Evolutionary conservation across 768 basidiomycete genomes (phyloP), one percentile per base, ranked within the genome.

Genomic region (Leucogyrophana mollusca): DNA sequence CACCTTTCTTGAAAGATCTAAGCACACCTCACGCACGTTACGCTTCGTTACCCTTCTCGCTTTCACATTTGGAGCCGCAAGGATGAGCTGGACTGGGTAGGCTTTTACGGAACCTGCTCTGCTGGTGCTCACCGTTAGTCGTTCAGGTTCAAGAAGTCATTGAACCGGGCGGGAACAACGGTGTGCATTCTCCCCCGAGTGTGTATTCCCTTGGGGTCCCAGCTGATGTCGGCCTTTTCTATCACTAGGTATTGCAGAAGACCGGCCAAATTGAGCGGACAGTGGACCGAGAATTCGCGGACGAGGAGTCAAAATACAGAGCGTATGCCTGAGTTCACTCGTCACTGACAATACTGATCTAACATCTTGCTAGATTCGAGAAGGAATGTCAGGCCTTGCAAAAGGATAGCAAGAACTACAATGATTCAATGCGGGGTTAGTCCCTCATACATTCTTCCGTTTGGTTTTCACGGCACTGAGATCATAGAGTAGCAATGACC

Each of bases 231-330:
- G 46, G 53, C 47, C 55, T 45, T 32, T 45, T 53, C 34, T 45
- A 23, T 21, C 25, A 41, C 34, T 61, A 93, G 90, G 78, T 98
- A 57, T 78, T 95, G 65, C 94, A 97, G 76, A 97, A 97, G 82
- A 95, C 94, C 1, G 95, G 95, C 46, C 94, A 97, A 69, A 92
- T 98, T 49, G 95, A 98, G 64, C 78, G 94, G 22, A 98, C 95
- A 0, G 81, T 96, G 20, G 95, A 98, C 68, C 74, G 90, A 40
- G 94, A 98, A 60, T 98, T 96, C 59, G 76, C 85, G 11, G 87
- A 94, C 47, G 94, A 96, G 66, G 92, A 96, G 64, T 80, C 84
- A 39, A 90, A 94, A 62, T 97, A 83, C 74, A 82, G 83, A 72
- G 79, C 79, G 94, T 96, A 65, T 65, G 91, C 72, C 10, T 21